Conservation (phyloP, 257 asterid species). For the Jacaranda mimosifolia region DNA sequence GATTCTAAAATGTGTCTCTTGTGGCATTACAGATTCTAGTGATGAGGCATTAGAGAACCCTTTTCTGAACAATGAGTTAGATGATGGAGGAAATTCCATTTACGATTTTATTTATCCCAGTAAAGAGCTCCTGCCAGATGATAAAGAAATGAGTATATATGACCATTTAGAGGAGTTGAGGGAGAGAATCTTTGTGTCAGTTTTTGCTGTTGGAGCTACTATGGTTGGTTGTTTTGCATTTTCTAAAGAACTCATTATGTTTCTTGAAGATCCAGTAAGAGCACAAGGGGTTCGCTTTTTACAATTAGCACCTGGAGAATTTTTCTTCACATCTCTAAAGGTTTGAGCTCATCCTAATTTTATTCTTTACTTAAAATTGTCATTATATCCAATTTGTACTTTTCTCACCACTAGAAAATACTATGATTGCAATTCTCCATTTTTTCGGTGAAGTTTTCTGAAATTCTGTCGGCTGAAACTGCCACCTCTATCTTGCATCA, state of each 20-base stretch:
- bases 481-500: background rate
- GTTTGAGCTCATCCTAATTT: conserved; percentile 48
- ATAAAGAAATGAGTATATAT: conserved; percentile 92
- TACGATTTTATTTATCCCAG: conserved; percentile 88
- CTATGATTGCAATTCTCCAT: no score
- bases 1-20: conserved; percentile 29
- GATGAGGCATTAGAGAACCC: conserved; percentile 54
- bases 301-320: conserved; percentile 98
- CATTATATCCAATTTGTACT: conserved; percentile 1
- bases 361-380: conserved; percentile 3
- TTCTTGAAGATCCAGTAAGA: conserved; percentile 95
- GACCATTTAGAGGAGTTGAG: conserved; percentile 98
- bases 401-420: background rate
- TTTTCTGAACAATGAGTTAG: conserved; percentile 57
- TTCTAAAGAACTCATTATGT: conserved; percentile 90
- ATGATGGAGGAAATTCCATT: conserved; percentile 63
- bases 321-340: conserved; percentile 96
- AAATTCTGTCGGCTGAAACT: conserved; percentile 22
- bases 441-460: background rate
- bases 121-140: conserved; percentile 98
- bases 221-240: conserved; percentile 86
- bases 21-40: conserved; percentile 52
- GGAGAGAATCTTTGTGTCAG: conserved; percentile 77
- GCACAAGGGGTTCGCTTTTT: conserved; percentile 93
- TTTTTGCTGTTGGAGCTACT: conserved; percentile 92